phyloP scores from a whole-genome alignment of 2,329 filamentous ascomycete species.

The Cryphonectria naterciae region DNA sequence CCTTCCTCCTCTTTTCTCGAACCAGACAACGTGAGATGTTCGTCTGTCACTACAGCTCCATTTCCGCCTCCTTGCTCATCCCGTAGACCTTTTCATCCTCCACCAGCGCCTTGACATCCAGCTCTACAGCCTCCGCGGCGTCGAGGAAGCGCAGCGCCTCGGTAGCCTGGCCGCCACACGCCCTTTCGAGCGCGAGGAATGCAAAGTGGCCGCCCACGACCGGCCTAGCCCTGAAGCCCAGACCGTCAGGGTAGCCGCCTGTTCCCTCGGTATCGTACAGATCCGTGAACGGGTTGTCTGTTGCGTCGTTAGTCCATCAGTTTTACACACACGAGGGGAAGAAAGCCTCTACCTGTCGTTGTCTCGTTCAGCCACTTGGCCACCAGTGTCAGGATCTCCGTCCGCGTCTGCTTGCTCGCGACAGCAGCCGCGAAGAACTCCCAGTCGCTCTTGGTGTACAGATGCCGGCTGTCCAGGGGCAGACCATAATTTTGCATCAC shows the following conservation, averaged over 20 bases:
- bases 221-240: constrained; percentile 78
- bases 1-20: background rate
- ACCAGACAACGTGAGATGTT: background rate
- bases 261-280: constrained; percentile 79
- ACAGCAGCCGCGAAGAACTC: constrained; percentile 87
- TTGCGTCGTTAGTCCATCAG: constrained; percentile 29
- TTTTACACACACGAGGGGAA: background rate
- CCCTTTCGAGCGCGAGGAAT: constrained; percentile 78
- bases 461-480: constrained; percentile 78
- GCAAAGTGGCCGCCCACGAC: constrained; percentile 88
- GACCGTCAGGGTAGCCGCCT: constrained; percentile 70
- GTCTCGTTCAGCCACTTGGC: constrained; percentile 87
- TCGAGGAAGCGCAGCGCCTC: constrained; percentile 59
- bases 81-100: constrained; percentile 31
- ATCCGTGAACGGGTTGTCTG: constrained; percentile 77
- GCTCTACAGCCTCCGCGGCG: constrained; percentile 36
- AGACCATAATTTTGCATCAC: constrained; percentile 83
- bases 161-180: constrained; percentile 72
- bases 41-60: constrained; percentile 18
- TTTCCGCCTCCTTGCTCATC: constrained; percentile 19
- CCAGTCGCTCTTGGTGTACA: constrained; percentile 91
- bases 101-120: constrained; percentile 41
- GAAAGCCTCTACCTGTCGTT: constrained; percentile 54
- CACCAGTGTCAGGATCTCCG: constrained; percentile 73
- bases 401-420: constrained; percentile 67